These are phyloP conservation scores for Sutorius australiensis DNA, from an alignment of 768 basidiomycete genomes.

Conservation along the genomic window DNA sequence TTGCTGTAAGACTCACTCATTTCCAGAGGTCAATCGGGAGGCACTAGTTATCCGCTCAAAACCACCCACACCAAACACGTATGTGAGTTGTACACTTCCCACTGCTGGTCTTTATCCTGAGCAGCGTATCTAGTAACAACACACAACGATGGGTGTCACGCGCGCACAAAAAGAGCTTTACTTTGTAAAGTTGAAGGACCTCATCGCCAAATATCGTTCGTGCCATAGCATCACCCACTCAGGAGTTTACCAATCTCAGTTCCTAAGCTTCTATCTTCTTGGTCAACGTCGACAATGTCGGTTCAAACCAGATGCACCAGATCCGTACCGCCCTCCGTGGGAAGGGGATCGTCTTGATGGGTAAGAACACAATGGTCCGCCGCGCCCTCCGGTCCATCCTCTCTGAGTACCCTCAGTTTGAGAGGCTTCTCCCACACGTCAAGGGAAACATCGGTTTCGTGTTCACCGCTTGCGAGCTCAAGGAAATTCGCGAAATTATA, in stretches of 20 bases:
- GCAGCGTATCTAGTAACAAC: conserved; percentile 13
- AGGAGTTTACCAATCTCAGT: neutral
- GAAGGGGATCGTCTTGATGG: conserved; percentile 97
- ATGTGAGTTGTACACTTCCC: conserved; percentile 22
- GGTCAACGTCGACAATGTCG: conserved; percentile 99
- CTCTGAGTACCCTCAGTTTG: conserved; percentile 87
- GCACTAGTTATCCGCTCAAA: conserved; percentile 46
- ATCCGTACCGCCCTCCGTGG: conserved; percentile 95
- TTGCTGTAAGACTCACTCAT: conserved; percentile 6
- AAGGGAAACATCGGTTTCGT: conserved; percentile 99
- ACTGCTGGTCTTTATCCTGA: neutral
- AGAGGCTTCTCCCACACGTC: conserved; percentile 93
- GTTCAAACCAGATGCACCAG: conserved; percentile 99
- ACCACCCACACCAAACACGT: conserved; percentile 21
- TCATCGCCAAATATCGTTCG: conserved; percentile 86
- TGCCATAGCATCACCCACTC: conserved; percentile 15
- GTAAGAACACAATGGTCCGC: conserved; percentile 99
- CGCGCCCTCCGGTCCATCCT: conserved; percentile 93
- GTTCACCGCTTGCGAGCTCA: conserved; percentile 89
- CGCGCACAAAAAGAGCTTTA: conserved; percentile 88
- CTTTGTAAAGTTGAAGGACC: conserved; percentile 91
- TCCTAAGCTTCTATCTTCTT: conserved; percentile 91
- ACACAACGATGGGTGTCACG: conserved; percentile 79
- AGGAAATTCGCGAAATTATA: conserved; percentile 92
- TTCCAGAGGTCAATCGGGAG: conserved; percentile 92